Percentiles rank a stretch among this genome's conserved stretches.
Evolutionary conservation across 257 asterid genomes (phyloP).

Genomic region (Jacaranda mimosifolia): DNA sequence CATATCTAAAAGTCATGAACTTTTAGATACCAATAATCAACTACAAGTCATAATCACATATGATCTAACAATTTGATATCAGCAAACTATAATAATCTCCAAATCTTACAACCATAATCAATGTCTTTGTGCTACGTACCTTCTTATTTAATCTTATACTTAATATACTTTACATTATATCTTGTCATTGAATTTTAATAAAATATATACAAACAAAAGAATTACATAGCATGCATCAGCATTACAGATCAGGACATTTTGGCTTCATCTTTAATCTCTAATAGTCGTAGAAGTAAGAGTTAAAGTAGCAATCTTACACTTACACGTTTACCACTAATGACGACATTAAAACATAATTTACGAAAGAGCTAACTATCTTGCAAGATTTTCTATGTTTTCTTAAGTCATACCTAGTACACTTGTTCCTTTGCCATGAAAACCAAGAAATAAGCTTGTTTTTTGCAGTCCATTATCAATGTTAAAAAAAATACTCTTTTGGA

Average conservation of each 20-base stretch:
- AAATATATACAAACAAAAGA: no score
- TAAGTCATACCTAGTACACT: slow-evolving; percentile 10
- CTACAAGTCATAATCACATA: no score
- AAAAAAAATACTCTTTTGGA: background rate
- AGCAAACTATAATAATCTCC: no score
- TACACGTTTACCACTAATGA: slow-evolving; percentile 27
- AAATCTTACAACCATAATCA: no score
- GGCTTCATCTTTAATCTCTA: background rate
- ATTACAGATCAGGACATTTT: background rate
- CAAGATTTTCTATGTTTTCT: slow-evolving; percentile 8
- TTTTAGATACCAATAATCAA: no score
- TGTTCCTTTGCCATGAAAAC: slow-evolving; percentile 19
- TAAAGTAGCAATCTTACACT: background rate
- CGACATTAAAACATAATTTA: background rate
- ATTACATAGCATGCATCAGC: background rate
- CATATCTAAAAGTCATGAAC: no score
- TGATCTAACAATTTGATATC: no score
- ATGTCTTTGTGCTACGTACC: no score
- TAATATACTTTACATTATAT: no score
- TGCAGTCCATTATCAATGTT: slow-evolving; percentile 17
- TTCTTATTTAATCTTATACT: no score
- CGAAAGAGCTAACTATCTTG: background rate
- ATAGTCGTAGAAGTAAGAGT: background rate
- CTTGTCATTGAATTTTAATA: no score
- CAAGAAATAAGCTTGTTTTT: background rate